Evolutionary conservation across 352 stramenopile species (phyloP).

Genomic region (Globisporangium mamillatum): DNA sequence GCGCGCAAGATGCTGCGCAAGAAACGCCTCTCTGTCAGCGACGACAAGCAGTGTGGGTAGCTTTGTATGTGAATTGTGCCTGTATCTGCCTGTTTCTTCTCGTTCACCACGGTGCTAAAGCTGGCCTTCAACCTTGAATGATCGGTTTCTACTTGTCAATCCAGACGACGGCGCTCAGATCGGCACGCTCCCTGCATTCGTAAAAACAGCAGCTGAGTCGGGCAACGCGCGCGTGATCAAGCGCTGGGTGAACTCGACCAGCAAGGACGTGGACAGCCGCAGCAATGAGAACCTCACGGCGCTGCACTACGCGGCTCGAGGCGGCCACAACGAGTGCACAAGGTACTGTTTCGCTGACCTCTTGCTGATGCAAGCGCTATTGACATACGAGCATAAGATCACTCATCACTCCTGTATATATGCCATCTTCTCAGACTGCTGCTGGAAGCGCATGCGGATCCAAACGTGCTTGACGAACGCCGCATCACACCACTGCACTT

Average conservation of each 20-base stretch:
- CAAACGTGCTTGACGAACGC: conserved; percentile 72
- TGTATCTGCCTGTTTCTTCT: not conserved
- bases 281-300: conserved; percentile 80
- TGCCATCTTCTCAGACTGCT: conserved; percentile 31
- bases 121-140: not conserved
- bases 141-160: not conserved
- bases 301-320: conserved; percentile 69
- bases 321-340: conserved; percentile 79
- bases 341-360: conserved; percentile 20
- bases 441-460: conserved; percentile 52
- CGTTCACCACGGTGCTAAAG: not conserved
- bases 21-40: conserved; percentile 46
- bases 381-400: not conserved
- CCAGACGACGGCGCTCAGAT: conserved; percentile 27
- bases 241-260: conserved; percentile 75
- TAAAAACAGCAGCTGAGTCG: conserved; percentile 57
- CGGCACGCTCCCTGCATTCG: conserved; percentile 60
- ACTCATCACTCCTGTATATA: not conserved
- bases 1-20: conserved; percentile 72
- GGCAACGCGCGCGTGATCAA: conserved; percentile 79
- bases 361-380: not conserved
- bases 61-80: not conserved
- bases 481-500: conserved; percentile 76
- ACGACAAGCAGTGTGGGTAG: conserved; percentile 41
- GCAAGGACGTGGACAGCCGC: conserved; percentile 58